These are phyloP conservation scores for Hygrophila difformis DNA, from an alignment of 257 asterid species.

Conservation along the genomic window DNA sequence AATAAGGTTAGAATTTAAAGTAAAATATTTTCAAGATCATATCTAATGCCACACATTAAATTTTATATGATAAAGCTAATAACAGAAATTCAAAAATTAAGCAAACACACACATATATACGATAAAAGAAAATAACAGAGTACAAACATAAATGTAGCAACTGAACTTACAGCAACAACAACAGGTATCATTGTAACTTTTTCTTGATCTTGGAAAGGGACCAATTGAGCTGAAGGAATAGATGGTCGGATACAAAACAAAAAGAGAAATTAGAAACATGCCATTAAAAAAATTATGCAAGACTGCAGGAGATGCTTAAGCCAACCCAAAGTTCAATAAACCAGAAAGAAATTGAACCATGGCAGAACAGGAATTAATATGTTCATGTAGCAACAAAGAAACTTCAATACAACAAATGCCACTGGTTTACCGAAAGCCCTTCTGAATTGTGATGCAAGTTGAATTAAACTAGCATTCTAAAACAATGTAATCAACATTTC, in stretches of 20 bases:
- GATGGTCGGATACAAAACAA: neutral
- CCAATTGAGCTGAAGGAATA: conserved; percentile 72
- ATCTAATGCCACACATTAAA: neutral
- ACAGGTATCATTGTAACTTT: conserved; percentile 53
- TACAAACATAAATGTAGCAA: neutral
- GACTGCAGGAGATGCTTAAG: no score
- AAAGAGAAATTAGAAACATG: conserved; percentile 2
- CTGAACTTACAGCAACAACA: conserved; percentile 65
- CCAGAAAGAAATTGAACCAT: no score
- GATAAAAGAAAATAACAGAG: conserved; percentile 2
- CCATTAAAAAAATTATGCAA: neutral
- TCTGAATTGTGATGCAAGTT: neutral
- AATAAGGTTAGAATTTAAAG: neutral
- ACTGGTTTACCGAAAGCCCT: conserved; percentile 1
- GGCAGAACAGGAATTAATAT: neutral
- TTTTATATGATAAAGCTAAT: neutral
- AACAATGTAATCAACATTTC: no score
- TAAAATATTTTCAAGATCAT: conserved; percentile 3
- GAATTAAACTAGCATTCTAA: neutral
- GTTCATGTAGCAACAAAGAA: neutral
- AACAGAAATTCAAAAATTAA: neutral
- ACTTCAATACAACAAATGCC: neutral
- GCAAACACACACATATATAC: neutral
- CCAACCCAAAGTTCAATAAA: no score
- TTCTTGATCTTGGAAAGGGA: conserved; percentile 36